Conservation (phyloP, 441 rosid genomes). For the Croton laevigatus region DNA sequence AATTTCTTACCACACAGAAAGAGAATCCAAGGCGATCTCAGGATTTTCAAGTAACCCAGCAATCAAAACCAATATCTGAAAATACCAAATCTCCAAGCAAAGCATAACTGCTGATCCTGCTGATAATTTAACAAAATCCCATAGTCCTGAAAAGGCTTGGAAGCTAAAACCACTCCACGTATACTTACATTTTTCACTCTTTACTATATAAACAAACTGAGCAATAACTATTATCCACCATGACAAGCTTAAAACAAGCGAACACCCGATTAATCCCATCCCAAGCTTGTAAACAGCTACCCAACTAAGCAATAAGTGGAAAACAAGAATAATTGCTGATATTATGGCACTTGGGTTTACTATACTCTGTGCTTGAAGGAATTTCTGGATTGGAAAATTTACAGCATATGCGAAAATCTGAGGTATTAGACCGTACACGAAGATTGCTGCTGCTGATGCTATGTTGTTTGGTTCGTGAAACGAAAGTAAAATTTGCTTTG, state of each 20-base stretch:
- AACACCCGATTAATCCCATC: slow-evolving; percentile 55
- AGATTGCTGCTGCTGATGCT: slow-evolving; percentile 57
- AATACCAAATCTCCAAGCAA: slow-evolving; percentile 84
- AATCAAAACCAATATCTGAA: slow-evolving; percentile 60
- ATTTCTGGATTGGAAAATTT: slow-evolving; percentile 80
- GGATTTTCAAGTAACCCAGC: slow-evolving; percentile 67
- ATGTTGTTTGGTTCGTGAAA: slow-evolving; percentile 46
- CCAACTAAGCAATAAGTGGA: slow-evolving; percentile 64
- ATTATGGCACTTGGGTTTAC: slow-evolving; percentile 69
- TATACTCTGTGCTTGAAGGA: slow-evolving; percentile 79
- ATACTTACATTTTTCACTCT: slow-evolving; percentile 40
- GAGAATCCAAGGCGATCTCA: slow-evolving; percentile 58
- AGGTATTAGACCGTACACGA: slow-evolving; percentile 70
- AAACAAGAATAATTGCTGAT: slow-evolving; percentile 48
- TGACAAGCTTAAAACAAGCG: slow-evolving; percentile 61
- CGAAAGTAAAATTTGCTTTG: slow-evolving; percentile 51
- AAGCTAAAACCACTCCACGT: slow-evolving; percentile 65
- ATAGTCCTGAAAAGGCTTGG: slow-evolving; percentile 60
- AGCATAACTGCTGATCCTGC: slow-evolving; percentile 76
- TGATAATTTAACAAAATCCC: slow-evolving; percentile 59
- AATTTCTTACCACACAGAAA: slow-evolving; percentile 55
- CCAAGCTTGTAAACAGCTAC: slow-evolving; percentile 46
- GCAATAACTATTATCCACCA: slow-evolving; percentile 75
- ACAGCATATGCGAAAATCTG: slow-evolving; percentile 75
- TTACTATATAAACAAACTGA: slow-evolving; percentile 45